Evolutionary conservation across 352 stramenopile genomes (phyloP).

Genomic region (Globisporangium abappressorium): DNA sequence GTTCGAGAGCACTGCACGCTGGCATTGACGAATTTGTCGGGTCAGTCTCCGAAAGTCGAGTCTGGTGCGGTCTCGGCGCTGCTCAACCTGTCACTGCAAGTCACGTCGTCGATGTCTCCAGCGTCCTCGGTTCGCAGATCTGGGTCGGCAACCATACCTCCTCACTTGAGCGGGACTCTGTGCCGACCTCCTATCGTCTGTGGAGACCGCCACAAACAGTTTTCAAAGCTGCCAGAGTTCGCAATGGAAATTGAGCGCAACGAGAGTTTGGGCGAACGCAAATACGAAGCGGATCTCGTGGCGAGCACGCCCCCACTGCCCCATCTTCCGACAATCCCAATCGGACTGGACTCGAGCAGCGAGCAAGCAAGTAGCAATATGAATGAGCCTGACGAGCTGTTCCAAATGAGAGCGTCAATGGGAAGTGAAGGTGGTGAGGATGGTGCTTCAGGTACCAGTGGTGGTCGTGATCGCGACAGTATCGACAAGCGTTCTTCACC

Average conservation of each 20-base stretch:
- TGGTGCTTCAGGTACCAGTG: background rate
- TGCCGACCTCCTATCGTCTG: conserved; percentile 41
- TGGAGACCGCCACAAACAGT: conserved; percentile 45
- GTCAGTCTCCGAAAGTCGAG: conserved; percentile 66
- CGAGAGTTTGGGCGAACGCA: conserved; percentile 25
- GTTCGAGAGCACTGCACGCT: conserved; percentile 69
- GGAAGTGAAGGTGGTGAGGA: background rate
- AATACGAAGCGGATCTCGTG: conserved; percentile 52
- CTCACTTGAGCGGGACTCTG: conserved; percentile 11
- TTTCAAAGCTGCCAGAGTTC: conserved; percentile 36
- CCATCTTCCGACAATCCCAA: conserved; percentile 42
- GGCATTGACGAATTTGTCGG: conserved; percentile 68
- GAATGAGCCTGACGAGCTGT: conserved; percentile 12
- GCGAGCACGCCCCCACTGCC: conserved; percentile 52
- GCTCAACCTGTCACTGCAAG: conserved; percentile 45
- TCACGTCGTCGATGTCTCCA: conserved; percentile 2
- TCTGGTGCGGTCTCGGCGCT: conserved; percentile 59
- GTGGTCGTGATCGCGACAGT: background rate
- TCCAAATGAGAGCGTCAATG: background rate
- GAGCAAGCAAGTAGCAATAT: background rate
- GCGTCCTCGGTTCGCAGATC: background rate
- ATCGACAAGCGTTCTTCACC: conserved; percentile 8
- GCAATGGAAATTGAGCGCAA: conserved; percentile 12
- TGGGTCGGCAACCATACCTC: background rate
- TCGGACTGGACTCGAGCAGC: conserved; percentile 25